These are phyloP conservation scores for Ophiostoma perfectum DNA, from an alignment of 2,329 filamentous ascomycete species.

Conservation along the genomic window DNA sequence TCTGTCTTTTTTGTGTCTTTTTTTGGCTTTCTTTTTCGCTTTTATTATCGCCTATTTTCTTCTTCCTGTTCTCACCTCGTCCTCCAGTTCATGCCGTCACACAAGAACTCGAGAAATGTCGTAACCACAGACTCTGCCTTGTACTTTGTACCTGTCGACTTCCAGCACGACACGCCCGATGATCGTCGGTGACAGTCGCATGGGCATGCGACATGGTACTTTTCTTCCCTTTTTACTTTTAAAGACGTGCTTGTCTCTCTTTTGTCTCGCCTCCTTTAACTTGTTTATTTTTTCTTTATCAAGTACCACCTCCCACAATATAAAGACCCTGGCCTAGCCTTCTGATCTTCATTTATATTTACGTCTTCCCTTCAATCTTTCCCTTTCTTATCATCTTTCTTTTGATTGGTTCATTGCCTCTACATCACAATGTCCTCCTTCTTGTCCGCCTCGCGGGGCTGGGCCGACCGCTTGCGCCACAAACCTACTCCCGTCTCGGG, in stretches of 20 bases:
- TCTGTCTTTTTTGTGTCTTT: no score
- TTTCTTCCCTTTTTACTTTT: not conserved
- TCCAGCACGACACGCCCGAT: not conserved
- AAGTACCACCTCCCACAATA: not conserved
- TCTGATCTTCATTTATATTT: not conserved
- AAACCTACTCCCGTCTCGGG: not conserved
- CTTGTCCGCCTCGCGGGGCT: not conserved
- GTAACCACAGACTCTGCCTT: not conserved
- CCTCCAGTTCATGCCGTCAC: not conserved
- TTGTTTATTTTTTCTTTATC: not conserved
- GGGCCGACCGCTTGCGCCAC: not conserved
- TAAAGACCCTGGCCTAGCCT: not conserved
- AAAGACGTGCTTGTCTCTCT: not conserved
- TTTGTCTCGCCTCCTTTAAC: not conserved
- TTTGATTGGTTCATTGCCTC: not conserved
- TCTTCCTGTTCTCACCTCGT: not conserved
- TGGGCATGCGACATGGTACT: not conserved
- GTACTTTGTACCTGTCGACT: not conserved
- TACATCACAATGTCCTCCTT: conserved; percentile 2
- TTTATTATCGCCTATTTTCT: not conserved
- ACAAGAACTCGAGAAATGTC: not conserved
- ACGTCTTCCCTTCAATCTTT: not conserved
- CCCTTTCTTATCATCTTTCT: not conserved
- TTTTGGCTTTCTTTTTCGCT: no score
- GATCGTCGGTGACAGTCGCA: not conserved